Base-by-base conservation (phyloP, 208 protist species). In the Crithidia acanthocephali region DNA sequence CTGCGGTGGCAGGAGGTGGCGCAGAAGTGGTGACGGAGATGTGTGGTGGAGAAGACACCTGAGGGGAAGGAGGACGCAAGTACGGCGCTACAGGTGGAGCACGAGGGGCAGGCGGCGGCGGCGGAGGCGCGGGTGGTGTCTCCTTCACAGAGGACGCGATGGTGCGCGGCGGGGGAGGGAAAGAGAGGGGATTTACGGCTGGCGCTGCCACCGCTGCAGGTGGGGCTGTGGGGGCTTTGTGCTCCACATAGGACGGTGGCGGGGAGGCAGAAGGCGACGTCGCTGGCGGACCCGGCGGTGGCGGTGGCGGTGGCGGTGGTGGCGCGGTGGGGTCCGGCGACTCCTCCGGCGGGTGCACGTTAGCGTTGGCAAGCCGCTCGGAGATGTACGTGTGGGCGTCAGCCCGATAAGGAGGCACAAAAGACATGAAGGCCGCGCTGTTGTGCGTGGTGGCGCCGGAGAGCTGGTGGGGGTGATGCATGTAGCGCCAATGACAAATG, bases 351-450 rank as follows among this genome's bases (percentile, higher is more conserved):
- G n/a, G 10, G 9, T 45, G 42, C 10, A n/a, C 40, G 2, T 18
- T 18, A n/a, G 22, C 28, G 2, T 16, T 53, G 42, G 61, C 35
- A 30, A 62, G 52, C 52, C 68, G 30, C 32, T 75, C 42, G 9
- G 11, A 62, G 45, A 66, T 68, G 70, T 48, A 75, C 23, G 13
- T n/a, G 33, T 64, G 27, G 2, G 53, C 53, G 18, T 66, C 6
- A 3, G 37, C 69, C 6, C 69, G 59, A 42, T 74, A 74, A n/a
- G 30, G 70, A 22, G 70, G 70, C 3, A 68, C 61, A 40, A 56
- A 68, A 18, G 61, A 68, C 50, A 75, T 63, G 11, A 47, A 28
- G 2, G 44, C 2, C 40, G 47, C 18, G 18, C 16, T 47, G 20
- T 27, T 25, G 8, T 27, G 25, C 30, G 25, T 10, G 15, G 57